phyloP scores from a whole-genome alignment of 129 eudicot genomes.

The Cynara cardunculus region DNA sequence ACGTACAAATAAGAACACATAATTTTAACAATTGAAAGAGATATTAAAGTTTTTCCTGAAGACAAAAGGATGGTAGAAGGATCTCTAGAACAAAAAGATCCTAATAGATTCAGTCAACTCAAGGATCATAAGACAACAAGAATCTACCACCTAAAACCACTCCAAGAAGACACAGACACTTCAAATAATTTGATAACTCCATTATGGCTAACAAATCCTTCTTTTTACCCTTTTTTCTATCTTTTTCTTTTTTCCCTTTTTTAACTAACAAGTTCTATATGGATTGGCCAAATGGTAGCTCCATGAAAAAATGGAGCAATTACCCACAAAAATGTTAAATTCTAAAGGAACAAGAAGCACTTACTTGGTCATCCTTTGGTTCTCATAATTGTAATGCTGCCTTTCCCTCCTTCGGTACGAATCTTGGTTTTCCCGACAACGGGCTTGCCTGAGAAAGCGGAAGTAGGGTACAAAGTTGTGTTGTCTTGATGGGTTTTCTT shows the following conservation, averaged over 20 bases:
- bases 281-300: slow-evolving; percentile 12
- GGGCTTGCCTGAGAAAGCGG: slow-evolving; percentile 91
- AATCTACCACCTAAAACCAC: slow-evolving; percentile 27
- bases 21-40: not conserved
- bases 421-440: slow-evolving; percentile 91
- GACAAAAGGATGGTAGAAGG: slow-evolving; percentile 33
- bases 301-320: slow-evolving; percentile 12
- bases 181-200: slow-evolving; percentile 24
- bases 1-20: slow-evolving; percentile 9
- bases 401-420: slow-evolving; percentile 92
- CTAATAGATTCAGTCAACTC: slow-evolving; percentile 34
- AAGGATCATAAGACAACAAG: slow-evolving; percentile 18
- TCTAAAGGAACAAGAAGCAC: not conserved
- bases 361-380: slow-evolving; percentile 65
- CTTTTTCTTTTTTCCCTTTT: not conserved
- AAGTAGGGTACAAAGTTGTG: slow-evolving; percentile 53
- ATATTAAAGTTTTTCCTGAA: slow-evolving; percentile 12
- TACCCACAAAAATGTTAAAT: not conserved
- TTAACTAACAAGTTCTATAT: not conserved
- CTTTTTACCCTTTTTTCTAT: not conserved
- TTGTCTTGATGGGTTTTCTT: slow-evolving; percentile 43
- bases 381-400: slow-evolving; percentile 95
- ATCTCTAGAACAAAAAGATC: slow-evolving; percentile 39
- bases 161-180: slow-evolving; percentile 25
- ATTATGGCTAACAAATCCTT: slow-evolving; percentile 10